Base-by-base conservation (phyloP, 805 yeast genomes). In the Ogataea kodamae region DNA sequence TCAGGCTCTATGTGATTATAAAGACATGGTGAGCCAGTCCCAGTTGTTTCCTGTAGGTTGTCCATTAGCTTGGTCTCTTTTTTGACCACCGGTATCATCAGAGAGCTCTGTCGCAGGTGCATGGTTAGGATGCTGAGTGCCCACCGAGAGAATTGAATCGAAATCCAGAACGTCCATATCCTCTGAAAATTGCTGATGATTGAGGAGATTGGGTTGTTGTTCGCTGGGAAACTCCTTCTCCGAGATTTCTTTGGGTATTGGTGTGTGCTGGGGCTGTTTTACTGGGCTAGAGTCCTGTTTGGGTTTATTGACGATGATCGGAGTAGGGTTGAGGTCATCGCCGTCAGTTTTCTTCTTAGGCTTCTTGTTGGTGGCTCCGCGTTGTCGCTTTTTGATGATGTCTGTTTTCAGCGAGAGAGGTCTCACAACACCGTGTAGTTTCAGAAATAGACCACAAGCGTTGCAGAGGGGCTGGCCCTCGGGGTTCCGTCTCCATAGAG, bases 371-470 rank as follows among this genome's bases (percentile, higher is more conserved):
- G 50, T 33, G 13, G 51, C 20, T 21, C 74, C 70, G 31, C 96
- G 70, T 59, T 89, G 95, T 49, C 98, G 73, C 59, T 88, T 86
- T 58, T 88, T 87, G 36, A 90, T 89, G 1, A 89, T 92, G 55
- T 89, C 96, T 0, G 97, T 84, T 33, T 57, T 57, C 25, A 57
- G 66, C 9, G 95, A 82, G 32, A 90, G 65, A 0, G 98, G 98
- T 38, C 97, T 68, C 42, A 86, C 94, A 3, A 87, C 90, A n/a
- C 97, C 97, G 52, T 90, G 97, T 15, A 90, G 66, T 59, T 90
- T 90, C 52, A 85, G 71, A 50, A 90, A 90, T 40, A 90, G 65
- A 0, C 97, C 98, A 65, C 98, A 90, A 0, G 98, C 97, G 59
- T 90, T 90, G 63, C 97, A 90, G 39, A 90, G 65, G 0, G 96